These are phyloP conservation scores for Leucogyrophana mollusca DNA, from an alignment of 768 basidiomycete species.

Conservation along the genomic window DNA sequence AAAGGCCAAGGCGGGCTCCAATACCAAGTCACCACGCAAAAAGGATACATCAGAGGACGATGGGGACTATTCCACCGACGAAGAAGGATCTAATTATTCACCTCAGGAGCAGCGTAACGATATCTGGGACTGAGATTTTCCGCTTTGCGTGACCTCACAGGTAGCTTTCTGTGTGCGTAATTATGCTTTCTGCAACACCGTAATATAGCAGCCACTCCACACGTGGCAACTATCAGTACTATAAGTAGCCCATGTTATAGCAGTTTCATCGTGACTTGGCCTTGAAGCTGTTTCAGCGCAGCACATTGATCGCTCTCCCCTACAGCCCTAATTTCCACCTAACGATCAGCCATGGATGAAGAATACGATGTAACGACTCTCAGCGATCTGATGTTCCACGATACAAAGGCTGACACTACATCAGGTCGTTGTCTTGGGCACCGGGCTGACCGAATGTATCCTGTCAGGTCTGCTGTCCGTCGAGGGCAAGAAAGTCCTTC, in stretches of 20 bases:
- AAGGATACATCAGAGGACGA: slow-evolving; percentile 12
- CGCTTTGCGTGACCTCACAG: too few relatives aligned
- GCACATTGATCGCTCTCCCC: slow-evolving; percentile 3
- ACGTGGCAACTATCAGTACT: slow-evolving; percentile 33
- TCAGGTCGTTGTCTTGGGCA: slow-evolving; percentile 90
- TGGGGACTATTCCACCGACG: slow-evolving; percentile 20
- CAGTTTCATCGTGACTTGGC: slow-evolving; percentile 2
- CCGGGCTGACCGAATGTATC: slow-evolving; percentile 97
- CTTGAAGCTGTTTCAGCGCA: too few relatives aligned
- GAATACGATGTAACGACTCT: slow-evolving; percentile 82
- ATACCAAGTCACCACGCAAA: not conserved
- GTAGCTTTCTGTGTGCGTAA: too few relatives aligned
- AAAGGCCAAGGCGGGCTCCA: slow-evolving; percentile 7
- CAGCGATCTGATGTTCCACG: slow-evolving; percentile 9
- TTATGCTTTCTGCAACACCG: too few relatives aligned
- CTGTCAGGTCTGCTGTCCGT: slow-evolving; percentile 98
- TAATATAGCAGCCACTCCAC: slow-evolving; percentile 6
- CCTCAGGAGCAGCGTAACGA: too few relatives aligned
- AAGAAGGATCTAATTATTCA: slow-evolving; percentile 2
- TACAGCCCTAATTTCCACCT: slow-evolving; percentile 12
- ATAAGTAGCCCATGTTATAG: not conserved
- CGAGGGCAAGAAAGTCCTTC: slow-evolving; percentile 99
- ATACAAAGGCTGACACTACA: slow-evolving; percentile 2
- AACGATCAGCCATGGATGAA: slow-evolving; percentile 81
- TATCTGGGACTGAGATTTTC: too few relatives aligned